Evolutionary conservation across 257 asterid genomes (phyloP), one percentile per base, ranked within the genome.

Genomic region (Nyctanthes arbortristis): DNA sequence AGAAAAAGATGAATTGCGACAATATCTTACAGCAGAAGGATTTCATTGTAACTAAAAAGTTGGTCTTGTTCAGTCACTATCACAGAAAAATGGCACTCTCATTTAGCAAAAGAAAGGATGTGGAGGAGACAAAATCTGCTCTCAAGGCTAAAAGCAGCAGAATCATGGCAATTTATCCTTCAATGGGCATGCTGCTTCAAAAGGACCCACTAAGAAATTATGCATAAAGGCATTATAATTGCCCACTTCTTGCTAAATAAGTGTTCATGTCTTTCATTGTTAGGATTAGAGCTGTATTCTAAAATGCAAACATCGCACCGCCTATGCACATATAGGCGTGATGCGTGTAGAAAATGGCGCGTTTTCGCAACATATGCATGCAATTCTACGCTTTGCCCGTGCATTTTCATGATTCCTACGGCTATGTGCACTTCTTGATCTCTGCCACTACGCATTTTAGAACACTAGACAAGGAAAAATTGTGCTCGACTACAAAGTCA

Each of bases 1-100:
- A 11, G 47, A 18, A 12, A 39, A 39, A 39, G 1, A 39, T 39
- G 49, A 39, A 39, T 16, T 39, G 49, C 4, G 7, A 3, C 7
- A 12, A 13, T 4, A 64, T 55, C 67, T 47, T 71, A 65, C 65
- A 16, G 33, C 39, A 65, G 25, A 32, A 55, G 18, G 55, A 61
- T 61, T 52, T 27, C 70, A 28, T 34, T 57, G 57, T 36, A 33
- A 72, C 79, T 61, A 54, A 24, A 72, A 16, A 68, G 65, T 7
- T 61, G 25, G 67, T 71, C 72, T 29, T 67, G 59, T 71, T 63
- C 70, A 24, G 67, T 79, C 67, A 5, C 71, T 73, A 67, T 71
- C 75, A 31, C 52, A 40, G 22, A 7, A 64, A 78, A 49, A 61
- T 35, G 54, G 69, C 57, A 65, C 57, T 49, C 61, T 60, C 73